Percentiles rank a stretch among this genome's conserved stretches.
Conservation (phyloP, 2,329 filamentous ascomycete genomes). For the Nigrospora osmanthi region DNA sequence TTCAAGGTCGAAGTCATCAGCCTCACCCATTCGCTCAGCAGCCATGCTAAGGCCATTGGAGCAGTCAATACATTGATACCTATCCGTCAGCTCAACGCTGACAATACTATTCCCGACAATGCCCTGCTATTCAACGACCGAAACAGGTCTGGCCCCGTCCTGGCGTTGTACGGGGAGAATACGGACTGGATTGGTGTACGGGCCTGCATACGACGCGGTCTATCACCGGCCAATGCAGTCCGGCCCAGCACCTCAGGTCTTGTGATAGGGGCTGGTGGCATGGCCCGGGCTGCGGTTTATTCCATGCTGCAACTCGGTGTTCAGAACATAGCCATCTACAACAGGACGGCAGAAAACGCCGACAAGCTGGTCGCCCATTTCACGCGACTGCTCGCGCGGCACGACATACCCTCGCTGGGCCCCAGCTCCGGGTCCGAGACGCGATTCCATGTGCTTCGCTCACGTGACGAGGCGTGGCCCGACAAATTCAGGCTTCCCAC, state of each 20-base stretch:
- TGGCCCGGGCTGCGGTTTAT: slow-evolving; percentile 72
- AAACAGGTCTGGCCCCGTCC: slow-evolving; percentile 57
- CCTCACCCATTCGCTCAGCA: slow-evolving; percentile 60
- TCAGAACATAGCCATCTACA: slow-evolving; percentile 67
- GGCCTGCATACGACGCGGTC: slow-evolving; percentile 62
- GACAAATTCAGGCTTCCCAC: slow-evolving; percentile 55
- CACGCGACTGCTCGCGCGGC: slow-evolving; percentile 41
- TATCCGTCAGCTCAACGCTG: slow-evolving; percentile 50
- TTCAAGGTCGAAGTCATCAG: slow-evolving; percentile 70
- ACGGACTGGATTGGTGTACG: slow-evolving; percentile 77
- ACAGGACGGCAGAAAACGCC: slow-evolving; percentile 61
- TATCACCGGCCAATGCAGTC: slow-evolving; percentile 65
- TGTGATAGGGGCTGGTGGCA: slow-evolving; percentile 61
- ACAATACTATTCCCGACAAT: slow-evolving; percentile 49
- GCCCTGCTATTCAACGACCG: slow-evolving; percentile 44
- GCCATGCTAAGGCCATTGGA: slow-evolving; percentile 66
- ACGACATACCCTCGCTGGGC: slow-evolving; percentile 34
- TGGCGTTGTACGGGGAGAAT: slow-evolving; percentile 69
- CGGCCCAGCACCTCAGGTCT: slow-evolving; percentile 47
- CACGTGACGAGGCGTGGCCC: slow-evolving; percentile 57
- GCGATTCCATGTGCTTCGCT: slow-evolving; percentile 51
- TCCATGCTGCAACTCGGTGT: slow-evolving; percentile 72
- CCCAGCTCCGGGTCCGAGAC: slow-evolving; percentile 31
- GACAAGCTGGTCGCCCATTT: slow-evolving; percentile 63
- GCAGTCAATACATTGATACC: slow-evolving; percentile 72